These are phyloP conservation scores for Bipolaris cookei DNA, from an alignment of 2,329 filamentous ascomycete genomes.

Conservation along the genomic window DNA sequence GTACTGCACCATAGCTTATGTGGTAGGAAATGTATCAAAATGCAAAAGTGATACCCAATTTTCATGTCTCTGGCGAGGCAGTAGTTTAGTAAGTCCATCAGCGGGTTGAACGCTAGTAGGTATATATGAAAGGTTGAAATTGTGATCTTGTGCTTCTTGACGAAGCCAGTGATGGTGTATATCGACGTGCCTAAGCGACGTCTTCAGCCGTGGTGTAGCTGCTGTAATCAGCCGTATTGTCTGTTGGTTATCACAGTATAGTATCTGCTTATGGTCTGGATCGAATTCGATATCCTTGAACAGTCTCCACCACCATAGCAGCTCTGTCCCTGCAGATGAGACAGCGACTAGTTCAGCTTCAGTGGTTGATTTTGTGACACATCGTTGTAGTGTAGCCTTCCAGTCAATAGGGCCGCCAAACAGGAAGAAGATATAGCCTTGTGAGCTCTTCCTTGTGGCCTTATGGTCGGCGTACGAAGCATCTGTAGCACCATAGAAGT, in stretches of 20 bases:
- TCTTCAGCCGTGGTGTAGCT: not conserved
- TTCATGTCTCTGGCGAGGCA: not conserved
- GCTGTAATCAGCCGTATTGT: not conserved
- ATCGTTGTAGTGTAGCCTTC: not conserved
- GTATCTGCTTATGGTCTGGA: not conserved
- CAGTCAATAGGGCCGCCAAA: not conserved
- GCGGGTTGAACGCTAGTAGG: not conserved
- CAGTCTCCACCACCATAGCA: not conserved
- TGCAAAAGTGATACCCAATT: too few species aligned
- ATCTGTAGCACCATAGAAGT: slow-evolving; percentile 24
- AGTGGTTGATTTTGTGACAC: not conserved
- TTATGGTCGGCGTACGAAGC: slow-evolving; percentile 24
- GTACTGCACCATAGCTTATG: too few species aligned
- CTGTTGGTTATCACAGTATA: not conserved
- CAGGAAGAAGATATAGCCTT: not conserved
- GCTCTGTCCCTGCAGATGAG: not conserved
- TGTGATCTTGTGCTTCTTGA: not conserved
- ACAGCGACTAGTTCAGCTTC: not conserved
- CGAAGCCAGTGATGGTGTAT: not conserved
- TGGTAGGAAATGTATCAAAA: too few species aligned
- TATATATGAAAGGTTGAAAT: not conserved
- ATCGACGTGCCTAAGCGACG: not conserved
- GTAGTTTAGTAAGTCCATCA: not conserved
- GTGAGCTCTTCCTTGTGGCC: slow-evolving; percentile 14
- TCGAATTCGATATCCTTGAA: not conserved